These are phyloP conservation scores for Sechiopsis laciniata DNA, from an alignment of 306 rosid species.

Conservation along the genomic window DNA sequence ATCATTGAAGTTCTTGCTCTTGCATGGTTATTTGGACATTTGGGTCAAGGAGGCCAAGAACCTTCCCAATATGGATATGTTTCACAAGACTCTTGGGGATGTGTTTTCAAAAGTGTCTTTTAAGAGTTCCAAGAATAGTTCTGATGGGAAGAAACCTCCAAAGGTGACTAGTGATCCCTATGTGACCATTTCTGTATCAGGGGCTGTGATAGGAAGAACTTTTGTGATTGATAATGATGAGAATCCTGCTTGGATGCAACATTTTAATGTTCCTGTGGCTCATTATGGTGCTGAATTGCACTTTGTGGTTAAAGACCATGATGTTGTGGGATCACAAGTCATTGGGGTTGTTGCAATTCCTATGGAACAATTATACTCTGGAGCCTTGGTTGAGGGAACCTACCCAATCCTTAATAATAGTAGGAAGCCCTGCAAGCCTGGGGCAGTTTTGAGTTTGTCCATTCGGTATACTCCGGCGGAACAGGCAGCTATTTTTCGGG, in stretches of 20 bases:
- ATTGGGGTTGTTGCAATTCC: no score
- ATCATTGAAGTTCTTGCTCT: conserved; percentile 43
- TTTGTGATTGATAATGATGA: conserved; percentile 62
- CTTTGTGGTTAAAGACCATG: conserved; percentile 66
- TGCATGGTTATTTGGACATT: conserved; percentile 72
- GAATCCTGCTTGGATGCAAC: conserved; percentile 78
- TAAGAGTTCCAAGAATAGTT: conserved; percentile 36
- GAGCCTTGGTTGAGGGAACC: no score
- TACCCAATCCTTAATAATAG: no score
- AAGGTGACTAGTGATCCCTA: conserved; percentile 68
- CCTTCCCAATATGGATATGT: conserved; percentile 73
- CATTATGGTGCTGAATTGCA: conserved; percentile 70
- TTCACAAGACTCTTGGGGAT: conserved; percentile 52
- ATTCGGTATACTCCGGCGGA: no score
- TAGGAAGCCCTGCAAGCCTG: no score
- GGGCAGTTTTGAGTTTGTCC: no score
- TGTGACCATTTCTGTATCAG: conserved; percentile 56
- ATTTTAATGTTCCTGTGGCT: conserved; percentile 68
- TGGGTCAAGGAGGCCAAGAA: conserved; percentile 50
- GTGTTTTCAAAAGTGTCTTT: conserved; percentile 39
- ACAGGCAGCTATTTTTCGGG: no score
- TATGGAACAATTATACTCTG: no score
- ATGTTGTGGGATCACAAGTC: conserved; percentile 26
- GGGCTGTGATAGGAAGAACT: conserved; percentile 71
- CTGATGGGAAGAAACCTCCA: conserved; percentile 43